These are phyloP conservation scores for Pestalotiopsis sp. DNA, from an alignment of 2,329 filamentous ascomycete genomes.

Conservation along the genomic window DNA sequence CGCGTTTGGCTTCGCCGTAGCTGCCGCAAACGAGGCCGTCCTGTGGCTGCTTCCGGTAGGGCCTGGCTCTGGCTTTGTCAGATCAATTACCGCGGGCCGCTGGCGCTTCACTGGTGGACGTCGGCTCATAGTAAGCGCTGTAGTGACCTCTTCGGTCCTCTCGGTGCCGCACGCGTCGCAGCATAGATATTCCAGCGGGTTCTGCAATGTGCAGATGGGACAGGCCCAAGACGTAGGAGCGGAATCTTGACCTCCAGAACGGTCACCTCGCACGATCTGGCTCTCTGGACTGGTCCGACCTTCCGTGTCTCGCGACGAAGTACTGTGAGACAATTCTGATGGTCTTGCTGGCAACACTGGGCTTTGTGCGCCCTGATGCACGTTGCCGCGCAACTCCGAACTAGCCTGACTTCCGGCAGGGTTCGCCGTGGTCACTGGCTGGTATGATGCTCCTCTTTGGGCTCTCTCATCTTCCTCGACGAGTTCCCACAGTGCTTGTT, in stretches of 20 bases:
- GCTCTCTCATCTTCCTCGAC: slow-evolving; percentile 74
- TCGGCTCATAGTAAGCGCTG: slow-evolving; percentile 7
- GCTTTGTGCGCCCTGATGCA: not conserved
- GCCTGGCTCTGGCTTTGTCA: slow-evolving; percentile 17
- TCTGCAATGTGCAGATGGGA: slow-evolving; percentile 57
- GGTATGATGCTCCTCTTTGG: slow-evolving; percentile 57
- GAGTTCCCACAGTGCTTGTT: slow-evolving; percentile 82
- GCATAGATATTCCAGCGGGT: slow-evolving; percentile 49
- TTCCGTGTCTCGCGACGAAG: not conserved
- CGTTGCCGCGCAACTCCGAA: slow-evolving; percentile 16
- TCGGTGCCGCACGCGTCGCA: slow-evolving; percentile 60
- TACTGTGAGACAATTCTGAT: not conserved
- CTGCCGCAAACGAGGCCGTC: not conserved
- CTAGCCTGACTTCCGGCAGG: slow-evolving; percentile 44
- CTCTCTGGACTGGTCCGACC: not conserved
- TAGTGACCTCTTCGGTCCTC: slow-evolving; percentile 33
- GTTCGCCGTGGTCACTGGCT: slow-evolving; percentile 49
- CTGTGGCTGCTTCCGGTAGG: slow-evolving; percentile 11
- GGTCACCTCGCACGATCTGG: not conserved
- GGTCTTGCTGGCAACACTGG: not conserved
- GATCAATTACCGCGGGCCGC: slow-evolving; percentile 23
- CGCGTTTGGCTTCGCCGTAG: slow-evolving; percentile 1
- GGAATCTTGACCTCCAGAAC: not conserved
- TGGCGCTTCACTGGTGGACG: slow-evolving; percentile 20
- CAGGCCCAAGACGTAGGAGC: slow-evolving; percentile 50